These are phyloP conservation scores for Tolypocladium inflatum DNA, from an alignment of 2,329 filamentous ascomycete species.

Conservation along the genomic window DNA sequence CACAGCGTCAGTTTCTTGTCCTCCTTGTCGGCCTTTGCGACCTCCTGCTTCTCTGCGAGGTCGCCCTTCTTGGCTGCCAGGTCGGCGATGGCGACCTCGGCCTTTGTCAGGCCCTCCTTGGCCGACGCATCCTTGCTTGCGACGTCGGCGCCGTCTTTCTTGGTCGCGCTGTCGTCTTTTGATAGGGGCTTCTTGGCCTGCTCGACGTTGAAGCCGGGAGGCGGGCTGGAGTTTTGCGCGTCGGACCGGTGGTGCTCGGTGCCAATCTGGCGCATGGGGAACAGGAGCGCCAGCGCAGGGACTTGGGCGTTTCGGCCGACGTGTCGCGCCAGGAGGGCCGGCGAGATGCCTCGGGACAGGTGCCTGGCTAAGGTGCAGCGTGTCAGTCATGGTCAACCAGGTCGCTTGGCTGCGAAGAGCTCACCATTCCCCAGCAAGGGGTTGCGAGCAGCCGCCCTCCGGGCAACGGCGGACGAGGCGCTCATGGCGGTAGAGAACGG, in stretches of 20 bases:
- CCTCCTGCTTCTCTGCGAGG: constrained; percentile 49
- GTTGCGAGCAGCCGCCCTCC: constrained; percentile 43
- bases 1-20: constrained; percentile 80
- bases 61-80: constrained; percentile 56
- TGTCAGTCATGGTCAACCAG: constrained; percentile 7
- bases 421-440: constrained; percentile 40
- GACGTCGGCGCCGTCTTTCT: constrained; percentile 17
- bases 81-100: constrained; percentile 44
- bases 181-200: constrained; percentile 77
- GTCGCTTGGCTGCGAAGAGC: constrained; percentile 3
- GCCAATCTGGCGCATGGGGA: constrained; percentile 45
- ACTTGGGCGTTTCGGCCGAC: constrained; percentile 34
- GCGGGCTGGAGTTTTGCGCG: constrained; percentile 51
- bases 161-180: constrained; percentile 35
- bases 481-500: constrained; percentile 33
- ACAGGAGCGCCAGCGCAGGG: constrained; percentile 45
- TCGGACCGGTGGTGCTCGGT: constrained; percentile 50
- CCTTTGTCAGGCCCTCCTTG: constrained; percentile 26
- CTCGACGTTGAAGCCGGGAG: constrained; percentile 85
- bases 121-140: constrained; percentile 18
- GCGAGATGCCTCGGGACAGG: constrained; percentile 36
- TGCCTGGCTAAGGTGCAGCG: constrained; percentile 27
- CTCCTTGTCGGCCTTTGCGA: constrained; percentile 49
- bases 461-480: constrained; percentile 45
- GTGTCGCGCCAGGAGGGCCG: constrained; percentile 37